Percentiles rank a stretch among this genome's conserved stretches.
Evolutionary conservation across 176 grass and related monocot species (phyloP).

Genomic region (Sorghum bicolor): Sorghum_bicolor_NCBIv3 NC_012875.2:43601501-43602000

Average conservation of each 20-base stretch:
- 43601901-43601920: not conserved
- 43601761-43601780: not conserved
- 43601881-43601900: not conserved
- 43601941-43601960: too few relatives aligned
- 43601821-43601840: constrained; percentile 56
- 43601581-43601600: not conserved
- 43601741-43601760: not conserved
- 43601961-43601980: too few relatives aligned
- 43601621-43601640: constrained; percentile 54
- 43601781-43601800: constrained; percentile 36
- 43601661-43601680: constrained; percentile 44
- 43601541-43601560: constrained; percentile 18
- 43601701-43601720: not conserved
- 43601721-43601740: not conserved
- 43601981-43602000: constrained; percentile 87
- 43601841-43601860: constrained; percentile 59
- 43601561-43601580: not conserved
- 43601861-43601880: constrained; percentile 74
- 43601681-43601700: constrained; percentile 29
- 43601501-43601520: not conserved
- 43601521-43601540: constrained; percentile 15
- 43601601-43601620: constrained; percentile 31
- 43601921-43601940: not conserved
- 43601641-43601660: constrained; percentile 40
- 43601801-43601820: constrained; percentile 34